Base-by-base conservation (phyloP, 306 rosid genomes). In the Morella rubra region DNA sequence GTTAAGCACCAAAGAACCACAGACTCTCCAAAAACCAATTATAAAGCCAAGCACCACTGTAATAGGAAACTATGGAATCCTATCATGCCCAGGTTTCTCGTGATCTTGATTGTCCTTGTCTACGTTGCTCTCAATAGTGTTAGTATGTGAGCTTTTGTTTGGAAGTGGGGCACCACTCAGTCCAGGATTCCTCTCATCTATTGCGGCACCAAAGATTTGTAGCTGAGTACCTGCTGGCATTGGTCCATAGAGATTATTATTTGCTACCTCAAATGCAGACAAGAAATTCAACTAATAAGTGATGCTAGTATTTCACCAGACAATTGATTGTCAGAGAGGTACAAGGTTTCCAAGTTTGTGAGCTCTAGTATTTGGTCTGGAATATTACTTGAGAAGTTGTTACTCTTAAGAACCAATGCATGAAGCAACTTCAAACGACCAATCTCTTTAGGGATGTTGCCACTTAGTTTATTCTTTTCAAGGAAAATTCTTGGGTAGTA, bases 141-240 rank as follows among this genome's bases (percentile, higher is more conserved):
- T 51, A 32, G 18, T 8, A 1, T 72, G 64, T 32, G 5, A 3
- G 6, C 45, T 3, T 6, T 49, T 61, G 6, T n/a, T n/a, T n/a
- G 51, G 19, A 62, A 75, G 72, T 12, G 62, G 77, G 9, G 47
- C 32, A 32, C 78, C 72, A 1, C 78, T 24, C 16, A 75, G 78
- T 62, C 60, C 64, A 0, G 70, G 60, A 62, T 75, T 75, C n/a
- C 78, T 60, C 19, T 75, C 71, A 40, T 24, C 60, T 1, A 19
- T 19, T 45, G 72, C 46, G 32, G 69, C 50, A 12, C 8, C 5
- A 19, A 37, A 62, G 2, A 58, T 19, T 6, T 75, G 72, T 32
- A 75, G 61, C 40, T 75, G 72, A 61, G 78, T 75, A 49, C 78
- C 20, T 11, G 32, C 3, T 11, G 60, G 78, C 24, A 74, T 61